Conservation (phyloP, 768 basidiomycete genomes). For the Stropharia rugosoannulata region DNA sequence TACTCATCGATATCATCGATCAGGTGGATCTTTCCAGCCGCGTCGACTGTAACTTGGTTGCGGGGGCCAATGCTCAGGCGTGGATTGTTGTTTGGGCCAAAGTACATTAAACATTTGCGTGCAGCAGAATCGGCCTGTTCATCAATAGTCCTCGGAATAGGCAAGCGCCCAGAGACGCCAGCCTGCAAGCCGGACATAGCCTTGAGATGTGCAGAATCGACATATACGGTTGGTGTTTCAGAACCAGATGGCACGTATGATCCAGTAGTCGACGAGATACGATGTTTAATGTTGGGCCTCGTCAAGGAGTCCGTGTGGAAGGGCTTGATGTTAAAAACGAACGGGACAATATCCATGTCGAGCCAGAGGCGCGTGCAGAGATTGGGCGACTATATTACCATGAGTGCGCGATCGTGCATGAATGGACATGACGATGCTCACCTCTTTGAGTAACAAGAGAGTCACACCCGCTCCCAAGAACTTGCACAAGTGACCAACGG, state of each 20-base stretch:
- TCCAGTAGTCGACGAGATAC: constrained; percentile 76
- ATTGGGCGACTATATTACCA: constrained; percentile 58
- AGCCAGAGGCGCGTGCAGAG: constrained; percentile 86
- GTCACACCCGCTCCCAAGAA: constrained; percentile 85
- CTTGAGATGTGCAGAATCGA: constrained; percentile 55
- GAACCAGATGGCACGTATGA: constrained; percentile 77
- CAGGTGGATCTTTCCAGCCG: constrained; percentile 82
- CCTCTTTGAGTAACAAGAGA: constrained; percentile 67
- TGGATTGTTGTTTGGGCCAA: constrained; percentile 81
- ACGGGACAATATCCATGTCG: constrained; percentile 79
- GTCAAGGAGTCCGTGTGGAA: constrained; percentile 80
- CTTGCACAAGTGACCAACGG: constrained; percentile 78
- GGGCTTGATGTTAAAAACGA: constrained; percentile 84
- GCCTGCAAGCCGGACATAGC: constrained; percentile 40
- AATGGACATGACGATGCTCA: constrained; percentile 12
- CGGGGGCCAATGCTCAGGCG: constrained; percentile 79
- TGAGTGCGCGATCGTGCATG: constrained; percentile 14
- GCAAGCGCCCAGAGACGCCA: constrained; percentile 55
- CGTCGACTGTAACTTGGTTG: constrained; percentile 88
- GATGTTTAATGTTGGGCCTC: constrained; percentile 78
- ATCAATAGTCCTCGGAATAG: constrained; percentile 74
- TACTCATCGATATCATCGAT: constrained; percentile 82
- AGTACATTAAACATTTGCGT: constrained; percentile 82
- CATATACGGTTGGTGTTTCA: constrained; percentile 72
- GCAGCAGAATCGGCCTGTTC: constrained; percentile 88